These are phyloP conservation scores for Eurotiales sp. DNA, from an alignment of 2,329 filamentous ascomycete species.

Conservation along the genomic window DNA sequence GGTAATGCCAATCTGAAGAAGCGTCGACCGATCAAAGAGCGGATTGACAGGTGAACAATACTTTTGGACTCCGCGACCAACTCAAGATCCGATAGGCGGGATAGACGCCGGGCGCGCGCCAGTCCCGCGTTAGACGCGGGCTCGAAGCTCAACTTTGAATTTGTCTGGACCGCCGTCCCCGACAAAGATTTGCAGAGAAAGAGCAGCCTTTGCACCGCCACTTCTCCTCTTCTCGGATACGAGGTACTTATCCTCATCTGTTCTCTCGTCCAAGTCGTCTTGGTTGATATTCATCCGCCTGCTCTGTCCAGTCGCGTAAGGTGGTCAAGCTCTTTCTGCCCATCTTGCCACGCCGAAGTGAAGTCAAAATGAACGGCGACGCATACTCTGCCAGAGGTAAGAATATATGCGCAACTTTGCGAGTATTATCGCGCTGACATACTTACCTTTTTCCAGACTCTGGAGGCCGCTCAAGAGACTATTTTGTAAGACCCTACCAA, in stretches of 20 bases:
- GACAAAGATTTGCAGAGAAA: slow-evolving; percentile 13
- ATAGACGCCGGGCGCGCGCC: slow-evolving; percentile 12
- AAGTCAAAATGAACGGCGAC: slow-evolving; percentile 74
- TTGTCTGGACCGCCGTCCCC: slow-evolving; percentile 9
- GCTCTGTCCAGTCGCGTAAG: background rate
- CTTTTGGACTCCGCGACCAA: background rate
- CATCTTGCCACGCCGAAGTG: slow-evolving; percentile 7
- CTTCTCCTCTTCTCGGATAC: background rate
- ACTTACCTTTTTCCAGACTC: slow-evolving; percentile 42
- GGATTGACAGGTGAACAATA: background rate
- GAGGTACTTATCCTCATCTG: background rate
- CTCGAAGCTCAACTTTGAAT: slow-evolving; percentile 9
- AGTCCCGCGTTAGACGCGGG: slow-evolving; percentile 6
- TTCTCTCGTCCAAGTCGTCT: background rate
- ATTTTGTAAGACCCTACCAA: slow-evolving; percentile 44
- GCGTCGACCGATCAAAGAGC: background rate
- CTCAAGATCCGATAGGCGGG: slow-evolving; percentile 14
- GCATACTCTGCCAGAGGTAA: slow-evolving; percentile 75
- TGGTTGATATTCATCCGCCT: background rate
- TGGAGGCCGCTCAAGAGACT: slow-evolving; percentile 52
- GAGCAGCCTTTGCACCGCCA: background rate
- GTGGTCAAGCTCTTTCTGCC: background rate
- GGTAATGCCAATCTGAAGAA: background rate
- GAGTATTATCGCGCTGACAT: slow-evolving; percentile 34
- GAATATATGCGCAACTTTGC: slow-evolving; percentile 22